Conservation (phyloP, 192 early-diverging fungal genomes). For the Coemansia sp. region DNA sequence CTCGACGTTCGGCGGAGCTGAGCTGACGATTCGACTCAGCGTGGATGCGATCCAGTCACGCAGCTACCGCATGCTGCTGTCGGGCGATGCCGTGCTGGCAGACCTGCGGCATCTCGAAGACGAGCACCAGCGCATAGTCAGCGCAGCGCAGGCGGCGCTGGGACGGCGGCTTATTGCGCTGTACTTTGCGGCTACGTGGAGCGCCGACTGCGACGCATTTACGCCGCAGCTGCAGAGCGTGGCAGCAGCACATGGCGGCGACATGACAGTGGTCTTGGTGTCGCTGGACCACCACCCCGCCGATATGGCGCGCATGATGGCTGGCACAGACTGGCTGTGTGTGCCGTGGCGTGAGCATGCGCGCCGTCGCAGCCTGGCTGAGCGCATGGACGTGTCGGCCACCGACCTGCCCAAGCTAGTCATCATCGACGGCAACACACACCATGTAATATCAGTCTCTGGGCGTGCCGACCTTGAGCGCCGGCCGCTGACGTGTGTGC, state of each 20-base stretch:
- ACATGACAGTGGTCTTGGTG: conserved; percentile 39
- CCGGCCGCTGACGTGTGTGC: conserved; percentile 45
- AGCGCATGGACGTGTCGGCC: conserved; percentile 33
- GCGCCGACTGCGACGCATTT: conserved; percentile 52
- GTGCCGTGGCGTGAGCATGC: conserved; percentile 44
- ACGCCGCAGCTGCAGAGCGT: conserved; percentile 30
- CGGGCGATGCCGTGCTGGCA: conserved; percentile 36
- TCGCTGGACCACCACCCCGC: conserved; percentile 47
- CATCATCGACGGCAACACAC: conserved; percentile 38
- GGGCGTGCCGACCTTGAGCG: conserved; percentile 28
- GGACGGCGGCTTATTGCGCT: conserved; percentile 28
- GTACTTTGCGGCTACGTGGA: conserved; percentile 52
- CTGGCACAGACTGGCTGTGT: conserved; percentile 42
- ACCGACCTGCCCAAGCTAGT: conserved; percentile 37
- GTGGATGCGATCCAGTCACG: conserved; percentile 47
- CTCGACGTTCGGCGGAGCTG: conserved; percentile 5
- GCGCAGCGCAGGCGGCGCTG: conserved; percentile 26
- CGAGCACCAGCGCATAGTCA: conserved; percentile 38
- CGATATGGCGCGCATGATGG: conserved; percentile 45
- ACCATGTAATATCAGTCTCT: conserved; percentile 29
- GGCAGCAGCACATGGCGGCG: conserved; percentile 28
- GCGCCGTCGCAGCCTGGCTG: conserved; percentile 33
- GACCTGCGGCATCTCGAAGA: conserved; percentile 41
- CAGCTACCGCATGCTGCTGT: conserved; percentile 42
- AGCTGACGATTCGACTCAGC: conserved; percentile 49